Percentiles rank a stretch among this genome's conserved stretches.
Conservation (phyloP, 768 basidiomycete species). For the Boletus sp. region DNA sequence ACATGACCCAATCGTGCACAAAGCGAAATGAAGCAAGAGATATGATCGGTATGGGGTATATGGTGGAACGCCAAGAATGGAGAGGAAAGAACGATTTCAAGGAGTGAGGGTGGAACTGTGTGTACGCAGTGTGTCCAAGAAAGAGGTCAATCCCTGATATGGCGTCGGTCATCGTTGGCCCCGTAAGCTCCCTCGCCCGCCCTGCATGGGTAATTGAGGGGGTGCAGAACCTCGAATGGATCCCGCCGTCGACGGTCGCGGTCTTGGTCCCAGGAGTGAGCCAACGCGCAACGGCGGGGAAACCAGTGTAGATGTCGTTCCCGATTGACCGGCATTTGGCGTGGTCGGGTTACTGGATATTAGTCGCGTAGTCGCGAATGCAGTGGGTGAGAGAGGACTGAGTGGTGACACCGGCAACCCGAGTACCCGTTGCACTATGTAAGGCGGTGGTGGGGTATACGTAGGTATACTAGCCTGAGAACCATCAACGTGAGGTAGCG, state of each 20-base stretch:
- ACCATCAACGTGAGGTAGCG: constrained; percentile 31
- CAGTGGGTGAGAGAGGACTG: constrained; percentile 4
- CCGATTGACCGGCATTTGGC: constrained; percentile 2
- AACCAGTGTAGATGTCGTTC: constrained; percentile 3
- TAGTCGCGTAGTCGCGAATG: not conserved
- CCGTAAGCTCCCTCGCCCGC: constrained; percentile 24
- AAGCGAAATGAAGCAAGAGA: not conserved
- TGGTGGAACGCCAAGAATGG: constrained; percentile 2
- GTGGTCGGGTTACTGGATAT: not conserved
- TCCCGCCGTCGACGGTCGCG: constrained; percentile 21
- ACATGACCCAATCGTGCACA: constrained; percentile 1
- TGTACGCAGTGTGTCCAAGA: constrained; percentile 19
- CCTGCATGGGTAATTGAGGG: constrained; percentile 33
- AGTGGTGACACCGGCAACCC: constrained; percentile 28
- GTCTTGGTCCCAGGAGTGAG: constrained; percentile 31
- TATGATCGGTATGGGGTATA: constrained; percentile 18
- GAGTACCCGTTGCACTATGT: constrained; percentile 34
- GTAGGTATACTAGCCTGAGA: constrained; percentile 17
- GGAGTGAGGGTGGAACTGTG: constrained; percentile 3
- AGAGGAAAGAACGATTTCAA: constrained; percentile 3
- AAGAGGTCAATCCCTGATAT: constrained; percentile 1
- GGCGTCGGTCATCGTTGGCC: constrained; percentile 8
- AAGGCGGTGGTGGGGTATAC: constrained; percentile 25
- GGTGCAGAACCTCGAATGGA: constrained; percentile 18
- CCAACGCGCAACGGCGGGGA: constrained; percentile 13